phyloP scores from a whole-genome alignment of 2,329 filamentous ascomycete species.

The Paraphoma sp. region DNA sequence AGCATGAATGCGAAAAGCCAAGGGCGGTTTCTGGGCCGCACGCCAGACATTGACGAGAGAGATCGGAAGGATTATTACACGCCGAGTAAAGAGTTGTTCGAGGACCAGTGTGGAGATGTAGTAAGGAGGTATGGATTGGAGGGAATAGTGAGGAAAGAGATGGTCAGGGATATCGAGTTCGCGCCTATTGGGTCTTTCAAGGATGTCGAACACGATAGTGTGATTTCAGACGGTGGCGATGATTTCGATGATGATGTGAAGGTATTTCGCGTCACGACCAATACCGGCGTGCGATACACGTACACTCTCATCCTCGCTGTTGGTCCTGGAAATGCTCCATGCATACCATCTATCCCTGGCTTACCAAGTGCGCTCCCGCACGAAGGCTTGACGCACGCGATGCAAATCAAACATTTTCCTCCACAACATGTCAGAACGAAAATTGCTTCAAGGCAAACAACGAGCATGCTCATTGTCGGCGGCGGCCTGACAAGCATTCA shows the following conservation, averaged over 20 bases:
- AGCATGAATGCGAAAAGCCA: slow-evolving; percentile 46
- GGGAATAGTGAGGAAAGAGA: slow-evolving; percentile 66
- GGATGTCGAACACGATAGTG: slow-evolving; percentile 23
- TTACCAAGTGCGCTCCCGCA: slow-evolving; percentile 42
- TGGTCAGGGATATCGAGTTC: slow-evolving; percentile 68
- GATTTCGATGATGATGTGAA: slow-evolving; percentile 50
- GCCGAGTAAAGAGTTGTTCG: slow-evolving; percentile 50
- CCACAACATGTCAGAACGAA: slow-evolving; percentile 59
- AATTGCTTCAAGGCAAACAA: slow-evolving; percentile 55
- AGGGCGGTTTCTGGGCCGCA: slow-evolving; percentile 52
- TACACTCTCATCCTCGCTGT: slow-evolving; percentile 73
- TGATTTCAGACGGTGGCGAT: slow-evolving; percentile 22
- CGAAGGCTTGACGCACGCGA: slow-evolving; percentile 67
- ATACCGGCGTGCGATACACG: slow-evolving; percentile 62
- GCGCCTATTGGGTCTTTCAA: slow-evolving; percentile 50
- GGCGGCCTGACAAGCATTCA: slow-evolving; percentile 81
- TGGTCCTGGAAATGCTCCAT: slow-evolving; percentile 66
- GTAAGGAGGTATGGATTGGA: slow-evolving; percentile 56
- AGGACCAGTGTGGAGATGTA: slow-evolving; percentile 50
- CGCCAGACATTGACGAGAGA: slow-evolving; percentile 52
- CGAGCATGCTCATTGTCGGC: slow-evolving; percentile 74
- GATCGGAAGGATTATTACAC: slow-evolving; percentile 57
- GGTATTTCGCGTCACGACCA: slow-evolving; percentile 70
- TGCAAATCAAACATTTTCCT: slow-evolving; percentile 67
- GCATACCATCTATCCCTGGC: slow-evolving; percentile 56